Percentiles rank a stretch among this genome's conserved stretches.
phyloP scores from a whole-genome alignment of 2,329 filamentous ascomycete genomes.

The Arthrobotrys megalospora region DNA sequence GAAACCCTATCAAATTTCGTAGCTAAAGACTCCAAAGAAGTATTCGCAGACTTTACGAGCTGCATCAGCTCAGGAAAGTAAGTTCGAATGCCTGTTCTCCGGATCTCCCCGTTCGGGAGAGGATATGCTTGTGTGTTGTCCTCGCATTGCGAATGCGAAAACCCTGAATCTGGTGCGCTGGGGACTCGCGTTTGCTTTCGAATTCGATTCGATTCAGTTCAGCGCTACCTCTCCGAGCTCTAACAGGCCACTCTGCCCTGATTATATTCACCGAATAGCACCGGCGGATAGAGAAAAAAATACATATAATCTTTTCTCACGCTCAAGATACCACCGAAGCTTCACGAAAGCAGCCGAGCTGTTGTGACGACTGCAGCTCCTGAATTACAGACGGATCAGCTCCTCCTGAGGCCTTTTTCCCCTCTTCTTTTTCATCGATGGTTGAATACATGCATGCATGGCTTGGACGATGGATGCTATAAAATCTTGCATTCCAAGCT shows the following conservation, averaged over 20 bases:
- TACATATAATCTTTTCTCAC: background rate
- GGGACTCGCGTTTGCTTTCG: background rate
- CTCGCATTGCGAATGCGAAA: conserved; percentile 31
- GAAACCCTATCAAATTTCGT: conserved; percentile 13
- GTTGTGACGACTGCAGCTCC: background rate
- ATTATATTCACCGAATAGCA: background rate
- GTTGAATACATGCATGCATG: background rate
- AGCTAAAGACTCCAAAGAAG: background rate
- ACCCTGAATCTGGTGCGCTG: conserved; percentile 1
- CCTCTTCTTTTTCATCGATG: background rate
- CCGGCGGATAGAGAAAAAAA: background rate
- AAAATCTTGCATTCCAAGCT: conserved; percentile 4
- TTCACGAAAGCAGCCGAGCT: conserved; percentile 17
- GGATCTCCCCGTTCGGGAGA: conserved; percentile 1
- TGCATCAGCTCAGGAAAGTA: background rate
- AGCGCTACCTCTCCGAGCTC: background rate
- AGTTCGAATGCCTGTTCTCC: background rate
- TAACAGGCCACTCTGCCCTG: background rate
- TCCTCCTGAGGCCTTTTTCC: background rate
- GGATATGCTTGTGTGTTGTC: conserved; percentile 14
- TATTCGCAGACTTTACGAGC: background rate
- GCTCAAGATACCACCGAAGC: conserved; percentile 5
- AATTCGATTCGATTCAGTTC: background rate
- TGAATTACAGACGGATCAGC: background rate
- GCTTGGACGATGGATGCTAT: background rate